These are phyloP conservation scores for Thalassiosira profunda DNA, from an alignment of 108 stramenopile genomes.

Conservation along the genomic window DNA sequence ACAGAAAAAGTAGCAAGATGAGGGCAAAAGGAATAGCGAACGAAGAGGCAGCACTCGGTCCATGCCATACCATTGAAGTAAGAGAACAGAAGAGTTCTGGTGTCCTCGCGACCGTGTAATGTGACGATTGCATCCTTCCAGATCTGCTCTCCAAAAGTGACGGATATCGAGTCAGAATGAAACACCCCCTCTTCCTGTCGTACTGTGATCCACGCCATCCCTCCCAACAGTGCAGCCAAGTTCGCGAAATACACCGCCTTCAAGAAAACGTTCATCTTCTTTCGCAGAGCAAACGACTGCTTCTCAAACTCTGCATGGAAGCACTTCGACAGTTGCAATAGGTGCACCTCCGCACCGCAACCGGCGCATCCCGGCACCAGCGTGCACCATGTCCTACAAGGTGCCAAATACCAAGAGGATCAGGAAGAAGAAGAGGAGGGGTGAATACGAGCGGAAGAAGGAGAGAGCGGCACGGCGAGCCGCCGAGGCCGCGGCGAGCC, in stretches of 20 bases:
- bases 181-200: constrained; percentile 11
- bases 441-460: too few relatives aligned
- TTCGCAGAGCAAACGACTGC: constrained; percentile 10
- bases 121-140: constrained; percentile 28
- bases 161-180: constrained; percentile 6
- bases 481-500: too few relatives aligned
- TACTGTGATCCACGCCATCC: constrained; percentile 11
- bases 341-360: constrained; percentile 18
- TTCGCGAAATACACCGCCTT: constrained; percentile 32
- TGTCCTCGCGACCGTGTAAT: not conserved
- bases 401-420: too few relatives aligned
- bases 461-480: too few relatives aligned
- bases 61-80: constrained; percentile 46
- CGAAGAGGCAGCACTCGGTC: too few relatives aligned
- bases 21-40: too few relatives aligned
- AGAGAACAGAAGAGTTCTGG: constrained; percentile 17
- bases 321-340: constrained; percentile 2
- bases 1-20: too few relatives aligned
- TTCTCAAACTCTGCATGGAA: constrained; percentile 27
- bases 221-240: constrained; percentile 8
- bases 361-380: too few relatives aligned
- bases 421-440: too few relatives aligned
- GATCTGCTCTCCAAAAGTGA: constrained; percentile 18
- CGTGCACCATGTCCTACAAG: too few relatives aligned
- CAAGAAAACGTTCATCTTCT: constrained; percentile 20